Conservation (phyloP, 345 rosid species). For the Salix dunnii region DNA sequence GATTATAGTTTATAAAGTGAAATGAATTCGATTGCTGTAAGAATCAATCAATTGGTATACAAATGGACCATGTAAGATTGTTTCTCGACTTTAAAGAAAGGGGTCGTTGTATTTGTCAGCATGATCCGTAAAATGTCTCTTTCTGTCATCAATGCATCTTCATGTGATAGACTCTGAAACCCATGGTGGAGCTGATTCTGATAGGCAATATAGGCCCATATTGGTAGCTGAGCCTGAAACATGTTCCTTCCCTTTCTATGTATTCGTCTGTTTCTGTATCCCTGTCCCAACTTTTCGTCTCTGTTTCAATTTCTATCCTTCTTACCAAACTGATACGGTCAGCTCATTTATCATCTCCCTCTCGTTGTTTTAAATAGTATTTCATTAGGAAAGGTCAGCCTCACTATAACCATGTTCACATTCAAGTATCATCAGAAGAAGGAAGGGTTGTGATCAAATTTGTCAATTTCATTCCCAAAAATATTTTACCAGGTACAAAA, state of each 20-base stretch:
- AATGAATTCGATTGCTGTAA: not conserved
- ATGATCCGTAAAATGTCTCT: not conserved
- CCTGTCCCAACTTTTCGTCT: not conserved
- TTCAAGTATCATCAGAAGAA: not conserved
- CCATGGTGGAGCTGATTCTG: not conserved
- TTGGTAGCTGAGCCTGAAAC: not conserved
- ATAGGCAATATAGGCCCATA: not conserved
- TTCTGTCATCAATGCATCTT: constrained; percentile 1
- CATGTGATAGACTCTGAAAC: not conserved
- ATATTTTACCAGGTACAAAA: no score
- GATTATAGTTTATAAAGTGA: not conserved
- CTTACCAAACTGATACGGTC: not conserved
- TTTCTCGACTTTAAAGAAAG: not conserved
- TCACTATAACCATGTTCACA: not conserved
- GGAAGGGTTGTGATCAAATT: not conserved
- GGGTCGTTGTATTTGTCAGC: not conserved
- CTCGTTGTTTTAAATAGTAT: not conserved
- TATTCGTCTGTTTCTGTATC: not conserved
- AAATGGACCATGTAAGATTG: not conserved
- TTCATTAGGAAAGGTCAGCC: not conserved
- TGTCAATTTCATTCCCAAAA: no score
- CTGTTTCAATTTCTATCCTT: not conserved
- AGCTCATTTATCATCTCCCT: not conserved
- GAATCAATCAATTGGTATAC: not conserved
- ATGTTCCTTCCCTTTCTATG: not conserved